phyloP scores from a whole-genome alignment of 805 yeast species.

The Spathaspora gorwiae region DNA sequence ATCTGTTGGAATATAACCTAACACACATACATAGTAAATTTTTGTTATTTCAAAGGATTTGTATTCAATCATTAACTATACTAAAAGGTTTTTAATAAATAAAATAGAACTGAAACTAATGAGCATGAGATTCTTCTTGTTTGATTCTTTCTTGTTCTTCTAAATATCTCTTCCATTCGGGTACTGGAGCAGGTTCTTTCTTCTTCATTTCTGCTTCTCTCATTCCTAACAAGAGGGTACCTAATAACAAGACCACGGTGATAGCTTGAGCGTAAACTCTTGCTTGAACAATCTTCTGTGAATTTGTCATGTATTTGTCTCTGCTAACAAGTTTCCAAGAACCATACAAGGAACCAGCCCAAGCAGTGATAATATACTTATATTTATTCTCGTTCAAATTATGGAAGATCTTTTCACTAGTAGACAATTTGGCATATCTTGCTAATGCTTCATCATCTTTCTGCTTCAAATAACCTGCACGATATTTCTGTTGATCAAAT shows the following conservation, averaged over 20 bases:
- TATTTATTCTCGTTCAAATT: slow-evolving; percentile 54
- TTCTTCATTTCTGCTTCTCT: slow-evolving; percentile 53
- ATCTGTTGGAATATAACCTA: no score
- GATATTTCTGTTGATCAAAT: slow-evolving; percentile 61
- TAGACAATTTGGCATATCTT: slow-evolving; percentile 49
- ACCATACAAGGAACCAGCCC: slow-evolving; percentile 79
- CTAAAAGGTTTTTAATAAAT: no score
- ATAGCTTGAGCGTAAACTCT: slow-evolving; percentile 85
- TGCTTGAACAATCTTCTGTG: slow-evolving; percentile 80
- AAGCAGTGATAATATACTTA: slow-evolving; percentile 61
- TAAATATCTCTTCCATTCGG: slow-evolving; percentile 29
- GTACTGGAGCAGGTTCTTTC: slow-evolving; percentile 23
- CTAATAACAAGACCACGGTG: slow-evolving; percentile 65
- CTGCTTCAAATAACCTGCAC: slow-evolving; percentile 40
- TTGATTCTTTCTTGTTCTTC: slow-evolving; percentile 18
- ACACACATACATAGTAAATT: no score
- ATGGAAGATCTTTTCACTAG: slow-evolving; percentile 47
- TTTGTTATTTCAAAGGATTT: no score
- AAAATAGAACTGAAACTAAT: no score
- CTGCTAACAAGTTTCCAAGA: slow-evolving; percentile 68
- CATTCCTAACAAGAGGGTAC: slow-evolving; percentile 58
- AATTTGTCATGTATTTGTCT: slow-evolving; percentile 63
- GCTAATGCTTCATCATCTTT: slow-evolving; percentile 42
- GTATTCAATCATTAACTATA: no score
- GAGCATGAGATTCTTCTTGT: not conserved